Evolutionary conservation across 176 grass and related monocot genomes (phyloP).

Genomic region (Juncus inflexus): DNA sequence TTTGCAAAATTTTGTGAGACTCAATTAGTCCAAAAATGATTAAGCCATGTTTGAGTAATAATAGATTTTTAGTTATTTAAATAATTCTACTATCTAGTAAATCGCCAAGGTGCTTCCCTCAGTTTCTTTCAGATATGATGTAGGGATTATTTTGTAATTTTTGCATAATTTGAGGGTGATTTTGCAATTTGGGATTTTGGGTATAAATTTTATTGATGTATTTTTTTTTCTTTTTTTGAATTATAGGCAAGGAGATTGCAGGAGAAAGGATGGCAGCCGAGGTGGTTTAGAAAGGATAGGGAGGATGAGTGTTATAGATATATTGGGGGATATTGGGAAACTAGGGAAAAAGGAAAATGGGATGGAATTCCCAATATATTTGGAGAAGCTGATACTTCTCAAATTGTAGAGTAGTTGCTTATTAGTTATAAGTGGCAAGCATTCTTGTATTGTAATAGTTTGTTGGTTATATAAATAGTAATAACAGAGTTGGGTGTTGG

Average conservation of each 20-base stretch:
- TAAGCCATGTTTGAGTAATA: no score
- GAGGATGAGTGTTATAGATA: slow-evolving; percentile 72
- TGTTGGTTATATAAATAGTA: slow-evolving; percentile 76
- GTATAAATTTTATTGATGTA: no score
- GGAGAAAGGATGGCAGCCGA: slow-evolving; percentile 90
- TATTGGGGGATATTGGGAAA: slow-evolving; percentile 92
- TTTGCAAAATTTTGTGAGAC: no score
- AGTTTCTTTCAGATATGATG: not conserved
- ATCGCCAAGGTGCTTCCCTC: no score
- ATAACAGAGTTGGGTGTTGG: not conserved
- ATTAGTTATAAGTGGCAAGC: slow-evolving; percentile 79
- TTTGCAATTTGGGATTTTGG: no score
- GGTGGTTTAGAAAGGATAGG: slow-evolving; percentile 77
- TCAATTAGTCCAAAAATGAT: no score
- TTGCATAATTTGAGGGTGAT: no score
- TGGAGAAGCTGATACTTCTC: slow-evolving; percentile 37
- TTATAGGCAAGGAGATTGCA: slow-evolving; percentile 76
- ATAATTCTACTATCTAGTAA: no score
- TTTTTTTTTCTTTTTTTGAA: not conserved
- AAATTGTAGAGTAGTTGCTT: slow-evolving; percentile 60
- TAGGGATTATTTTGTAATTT: not conserved
- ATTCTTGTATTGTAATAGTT: slow-evolving; percentile 40
- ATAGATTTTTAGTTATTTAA: no score
- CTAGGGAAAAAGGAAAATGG: slow-evolving; percentile 66
- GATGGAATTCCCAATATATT: slow-evolving; percentile 71